Percentiles rank a stretch among this genome's conserved stretches.
Evolutionary conservation across 2,329 filamentous ascomycete species (phyloP).

Genomic region (Colletotrichum neosansevieriae): DNA sequence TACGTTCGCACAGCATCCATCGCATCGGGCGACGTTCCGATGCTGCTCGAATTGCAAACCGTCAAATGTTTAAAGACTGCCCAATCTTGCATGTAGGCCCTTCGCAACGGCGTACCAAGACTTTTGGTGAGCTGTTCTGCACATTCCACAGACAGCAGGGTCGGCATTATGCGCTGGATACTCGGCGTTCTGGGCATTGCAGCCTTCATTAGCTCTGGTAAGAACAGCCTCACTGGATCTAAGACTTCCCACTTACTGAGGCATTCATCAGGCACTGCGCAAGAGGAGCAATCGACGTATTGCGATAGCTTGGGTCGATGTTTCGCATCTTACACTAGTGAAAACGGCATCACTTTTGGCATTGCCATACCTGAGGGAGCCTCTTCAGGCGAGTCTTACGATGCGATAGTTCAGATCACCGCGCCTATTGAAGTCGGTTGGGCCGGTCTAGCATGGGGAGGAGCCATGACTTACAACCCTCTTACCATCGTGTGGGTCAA

Average conservation of each 20-base stretch:
- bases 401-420: conserved; percentile 56
- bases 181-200: conserved; percentile 4
- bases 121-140: too few species aligned
- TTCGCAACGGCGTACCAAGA: too few species aligned
- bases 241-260: background rate
- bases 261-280: conserved; percentile 14
- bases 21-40: too few species aligned
- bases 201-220: conserved; percentile 38
- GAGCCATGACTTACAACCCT: conserved; percentile 58
- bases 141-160: too few species aligned
- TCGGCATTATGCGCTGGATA: conserved; percentile 36
- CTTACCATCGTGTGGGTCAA: conserved; percentile 57
- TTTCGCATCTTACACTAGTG: conserved; percentile 45
- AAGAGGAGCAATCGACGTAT: conserved; percentile 36
- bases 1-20: too few species aligned
- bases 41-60: too few species aligned
- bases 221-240: background rate
- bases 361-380: conserved; percentile 52
- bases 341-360: conserved; percentile 47
- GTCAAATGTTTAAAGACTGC: too few species aligned
- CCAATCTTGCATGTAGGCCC: too few species aligned
- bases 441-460: conserved; percentile 59
- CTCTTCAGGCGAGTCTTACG: conserved; percentile 48
- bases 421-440: conserved; percentile 56
- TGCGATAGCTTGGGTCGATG: conserved; percentile 43